Evolutionary conservation across 306 rosid species (phyloP).

Genomic region (Amphicarpaea edgeworthii): DNA sequence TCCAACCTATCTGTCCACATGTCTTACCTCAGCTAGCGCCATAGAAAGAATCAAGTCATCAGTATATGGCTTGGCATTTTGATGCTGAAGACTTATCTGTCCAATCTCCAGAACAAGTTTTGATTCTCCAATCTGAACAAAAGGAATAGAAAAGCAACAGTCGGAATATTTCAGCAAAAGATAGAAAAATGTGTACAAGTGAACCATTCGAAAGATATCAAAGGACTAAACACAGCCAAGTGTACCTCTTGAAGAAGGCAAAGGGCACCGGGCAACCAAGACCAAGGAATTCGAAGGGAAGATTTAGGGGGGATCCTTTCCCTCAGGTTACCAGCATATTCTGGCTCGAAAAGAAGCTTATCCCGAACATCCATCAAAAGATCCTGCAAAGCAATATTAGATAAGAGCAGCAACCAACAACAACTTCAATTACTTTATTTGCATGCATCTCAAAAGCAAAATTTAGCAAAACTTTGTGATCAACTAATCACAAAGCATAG

Average conservation of each 20-base stretch:
- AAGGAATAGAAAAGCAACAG: conserved; percentile 37
- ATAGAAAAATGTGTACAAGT: neutral
- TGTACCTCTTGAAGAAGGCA: conserved; percentile 98
- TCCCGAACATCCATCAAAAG: conserved; percentile 94
- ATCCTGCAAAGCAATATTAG: conserved; percentile 58
- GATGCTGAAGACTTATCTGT: conserved; percentile 68
- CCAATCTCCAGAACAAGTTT: conserved; percentile 85
- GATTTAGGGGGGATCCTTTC: conserved; percentile 90
- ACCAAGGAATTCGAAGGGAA: conserved; percentile 80
- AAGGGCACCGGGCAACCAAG: conserved; percentile 92
- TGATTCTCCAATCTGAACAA: conserved; percentile 84
- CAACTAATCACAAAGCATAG: neutral
- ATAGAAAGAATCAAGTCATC: conserved; percentile 92
- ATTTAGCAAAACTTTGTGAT: neutral
- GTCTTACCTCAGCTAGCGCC: conserved; percentile 95
- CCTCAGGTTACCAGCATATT: conserved; percentile 84
- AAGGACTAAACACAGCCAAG: conserved; percentile 28
- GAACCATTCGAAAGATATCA: neutral
- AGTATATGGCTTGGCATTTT: conserved; percentile 78
- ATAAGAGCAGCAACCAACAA: conserved; percentile 36
- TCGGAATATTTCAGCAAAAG: conserved; percentile 30
- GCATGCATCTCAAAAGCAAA: conserved; percentile 10
- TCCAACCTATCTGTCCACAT: conserved; percentile 53
- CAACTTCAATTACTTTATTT: conserved; percentile 1
- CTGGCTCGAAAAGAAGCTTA: conserved; percentile 96